Conservation (phyloP, 345 rosid genomes). For the Litchi chinensis region DNA sequence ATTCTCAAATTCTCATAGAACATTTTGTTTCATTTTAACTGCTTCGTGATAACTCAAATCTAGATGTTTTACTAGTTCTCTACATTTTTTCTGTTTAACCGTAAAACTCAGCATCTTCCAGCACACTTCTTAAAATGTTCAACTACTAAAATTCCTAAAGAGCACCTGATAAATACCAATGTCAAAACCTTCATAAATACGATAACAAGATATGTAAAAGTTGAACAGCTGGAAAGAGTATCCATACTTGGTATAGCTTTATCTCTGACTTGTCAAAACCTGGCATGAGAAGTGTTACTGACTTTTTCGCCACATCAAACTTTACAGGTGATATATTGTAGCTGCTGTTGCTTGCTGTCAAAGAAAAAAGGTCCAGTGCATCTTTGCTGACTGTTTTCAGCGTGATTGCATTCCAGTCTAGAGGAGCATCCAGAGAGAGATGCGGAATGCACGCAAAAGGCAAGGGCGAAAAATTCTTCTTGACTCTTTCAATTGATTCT, state of each 20-base stretch:
- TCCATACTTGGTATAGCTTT: slow-evolving; percentile 81
- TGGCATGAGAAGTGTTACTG: slow-evolving; percentile 81
- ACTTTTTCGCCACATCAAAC: slow-evolving; percentile 59
- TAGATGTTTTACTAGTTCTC: not conserved
- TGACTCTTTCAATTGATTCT: slow-evolving; percentile 34
- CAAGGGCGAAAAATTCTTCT: slow-evolving; percentile 58
- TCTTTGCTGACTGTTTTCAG: slow-evolving; percentile 38
- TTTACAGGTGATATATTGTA: slow-evolving; percentile 45
- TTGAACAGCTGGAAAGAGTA: slow-evolving; percentile 7
- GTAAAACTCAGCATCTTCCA: not conserved
- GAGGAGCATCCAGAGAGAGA: slow-evolving; percentile 34
- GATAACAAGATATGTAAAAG: slow-evolving; percentile 4
- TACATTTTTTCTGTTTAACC: not conserved
- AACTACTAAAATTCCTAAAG: not conserved
- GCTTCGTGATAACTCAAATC: slow-evolving; percentile 2
- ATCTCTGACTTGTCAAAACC: slow-evolving; percentile 93
- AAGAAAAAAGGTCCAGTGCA: slow-evolving; percentile 55
- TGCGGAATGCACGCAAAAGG: slow-evolving; percentile 63
- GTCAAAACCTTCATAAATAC: slow-evolving; percentile 12
- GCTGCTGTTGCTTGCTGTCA: slow-evolving; percentile 27
- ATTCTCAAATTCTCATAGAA: not conserved
- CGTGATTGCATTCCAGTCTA: slow-evolving; percentile 64
- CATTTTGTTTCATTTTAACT: not conserved
- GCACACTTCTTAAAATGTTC: not conserved
- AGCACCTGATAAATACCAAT: not conserved